Percentiles rank a stretch among this genome's conserved stretches.
Conservation (phyloP, 2,329 filamentous ascomycete species). For the Metarhizium rileyi region DNA sequence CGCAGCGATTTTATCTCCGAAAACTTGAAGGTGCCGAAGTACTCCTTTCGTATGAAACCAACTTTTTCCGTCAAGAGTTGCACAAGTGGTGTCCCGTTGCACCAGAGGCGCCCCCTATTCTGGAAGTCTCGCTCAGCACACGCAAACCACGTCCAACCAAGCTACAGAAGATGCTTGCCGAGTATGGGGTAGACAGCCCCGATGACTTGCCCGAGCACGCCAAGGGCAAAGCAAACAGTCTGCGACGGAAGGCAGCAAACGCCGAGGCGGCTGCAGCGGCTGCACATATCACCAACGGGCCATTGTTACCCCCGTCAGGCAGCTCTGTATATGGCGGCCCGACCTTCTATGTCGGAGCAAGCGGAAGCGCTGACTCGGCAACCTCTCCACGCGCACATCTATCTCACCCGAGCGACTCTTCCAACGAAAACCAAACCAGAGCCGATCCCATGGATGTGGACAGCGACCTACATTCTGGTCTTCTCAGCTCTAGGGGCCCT, state of each 20-base stretch:
- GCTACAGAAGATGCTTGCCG: conserved; percentile 85
- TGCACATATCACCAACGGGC: conserved; percentile 11
- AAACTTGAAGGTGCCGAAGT: conserved; percentile 98
- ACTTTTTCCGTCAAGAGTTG: conserved; percentile 90
- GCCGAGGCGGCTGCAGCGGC: conserved; percentile 33
- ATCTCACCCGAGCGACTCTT: background rate
- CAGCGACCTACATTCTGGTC: conserved; percentile 30
- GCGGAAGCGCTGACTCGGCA: conserved; percentile 8
- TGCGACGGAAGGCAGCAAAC: conserved; percentile 61
- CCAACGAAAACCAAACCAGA: conserved; percentile 16
- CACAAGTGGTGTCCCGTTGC: conserved; percentile 93
- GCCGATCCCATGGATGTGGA: conserved; percentile 32
- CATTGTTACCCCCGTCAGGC: conserved; percentile 13
- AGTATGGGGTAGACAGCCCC: conserved; percentile 79
- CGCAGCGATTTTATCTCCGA: conserved; percentile 86
- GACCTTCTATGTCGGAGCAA: conserved; percentile 14
- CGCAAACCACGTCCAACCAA: conserved; percentile 94
- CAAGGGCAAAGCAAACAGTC: conserved; percentile 64
- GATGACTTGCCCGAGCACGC: conserved; percentile 81
- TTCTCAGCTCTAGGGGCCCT: conserved; percentile 33
- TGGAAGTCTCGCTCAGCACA: conserved; percentile 82
- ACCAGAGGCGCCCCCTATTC: conserved; percentile 71
- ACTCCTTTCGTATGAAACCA: conserved; percentile 84
- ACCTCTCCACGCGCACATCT: conserved; percentile 2
- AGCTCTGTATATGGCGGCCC: conserved; percentile 16